Evolutionary conservation across 148 eudicot species (phyloP), one percentile per base, ranked within the genome.

Genomic region (Chenopodium quinoa): DNA sequence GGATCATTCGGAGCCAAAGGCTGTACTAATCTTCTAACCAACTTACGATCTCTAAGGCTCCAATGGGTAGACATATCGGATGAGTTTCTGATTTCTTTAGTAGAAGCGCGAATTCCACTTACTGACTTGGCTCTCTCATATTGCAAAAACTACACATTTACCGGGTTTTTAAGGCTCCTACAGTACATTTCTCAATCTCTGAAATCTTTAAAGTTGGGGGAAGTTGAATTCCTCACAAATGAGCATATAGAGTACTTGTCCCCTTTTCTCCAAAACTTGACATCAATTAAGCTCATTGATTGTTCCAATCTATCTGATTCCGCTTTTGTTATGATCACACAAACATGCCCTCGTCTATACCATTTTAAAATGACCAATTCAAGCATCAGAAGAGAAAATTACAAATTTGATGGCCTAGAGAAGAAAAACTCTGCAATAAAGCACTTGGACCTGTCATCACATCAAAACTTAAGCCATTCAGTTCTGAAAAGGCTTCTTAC

Each of bases 111-210:
- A 19, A 78, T 85, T 23, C 87, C 81, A 46, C 75, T 85, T 29
- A 81, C 32, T 66, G 74, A 65, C 9, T 63, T 85, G 47, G 16
- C 31, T 8, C 84, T 85, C 40, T 0, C 16, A 50, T 72, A 25
- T 47, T 81, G 87, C 63, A 81, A 74, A 71, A 47, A 67, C 23
- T 81, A 85, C 56, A 78, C 87, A 17, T 85, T 85, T 81, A 8
- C 71, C 2, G 87, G 84, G 47, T 22, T 85, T 50, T 78, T 25
- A 16, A 78, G 23, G 17, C 72, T 85, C 19, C 75, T 85, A 73
- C 71, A 70, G 11, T 75, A 37, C 44, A 37, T 83, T 0, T 23
- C 58, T 68, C 76, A 11, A 44, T 73, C 77, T 47, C 60, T 83
- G 4, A 58, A 79, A 29, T 44, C 71, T 19, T 75, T 83, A 29